These are phyloP conservation scores for Agaricus sinodeliciosus DNA, from an alignment of 768 basidiomycete species.

Conservation along the genomic window DNA sequence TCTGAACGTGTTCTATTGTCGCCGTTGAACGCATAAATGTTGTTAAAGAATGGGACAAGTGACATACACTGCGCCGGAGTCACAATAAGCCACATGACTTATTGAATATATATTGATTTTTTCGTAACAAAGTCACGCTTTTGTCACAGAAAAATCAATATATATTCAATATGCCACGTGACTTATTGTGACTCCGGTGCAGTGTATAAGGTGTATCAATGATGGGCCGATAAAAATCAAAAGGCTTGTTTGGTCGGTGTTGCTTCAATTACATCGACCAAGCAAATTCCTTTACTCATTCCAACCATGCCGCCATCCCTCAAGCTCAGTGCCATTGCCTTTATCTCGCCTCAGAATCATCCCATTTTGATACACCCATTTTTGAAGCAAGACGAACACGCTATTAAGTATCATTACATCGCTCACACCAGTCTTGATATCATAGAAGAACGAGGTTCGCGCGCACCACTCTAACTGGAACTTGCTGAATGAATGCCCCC, in stretches of 20 bases:
- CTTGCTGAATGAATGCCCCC: neutral
- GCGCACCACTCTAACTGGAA: constrained; percentile 2
- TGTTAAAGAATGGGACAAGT: too few species aligned
- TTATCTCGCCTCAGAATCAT: constrained; percentile 80
- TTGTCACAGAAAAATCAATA: too few species aligned
- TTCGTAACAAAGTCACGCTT: too few species aligned
- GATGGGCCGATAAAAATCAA: too few species aligned
- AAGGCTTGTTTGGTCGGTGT: constrained; percentile 54
- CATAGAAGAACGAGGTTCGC: constrained; percentile 84
- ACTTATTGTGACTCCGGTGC: too few species aligned
- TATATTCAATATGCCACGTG: too few species aligned
- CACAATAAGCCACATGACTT: too few species aligned
- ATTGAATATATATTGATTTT: too few species aligned
- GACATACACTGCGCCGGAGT: too few species aligned
- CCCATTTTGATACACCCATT: constrained; percentile 77
- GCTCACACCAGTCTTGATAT: constrained; percentile 89
- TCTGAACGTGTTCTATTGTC: too few species aligned
- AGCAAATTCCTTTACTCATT: neutral
- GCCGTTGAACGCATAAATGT: too few species aligned
- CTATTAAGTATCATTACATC: constrained; percentile 84
- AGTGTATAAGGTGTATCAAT: too few species aligned
- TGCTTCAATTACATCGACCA: constrained; percentile 28
- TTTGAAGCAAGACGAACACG: constrained; percentile 42
- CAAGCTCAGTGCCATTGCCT: constrained; percentile 75
- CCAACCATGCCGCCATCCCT: constrained; percentile 56